phyloP scores from a whole-genome alignment of 768 basidiomycete genomes.

The Cystobasidium onofrii region DNA sequence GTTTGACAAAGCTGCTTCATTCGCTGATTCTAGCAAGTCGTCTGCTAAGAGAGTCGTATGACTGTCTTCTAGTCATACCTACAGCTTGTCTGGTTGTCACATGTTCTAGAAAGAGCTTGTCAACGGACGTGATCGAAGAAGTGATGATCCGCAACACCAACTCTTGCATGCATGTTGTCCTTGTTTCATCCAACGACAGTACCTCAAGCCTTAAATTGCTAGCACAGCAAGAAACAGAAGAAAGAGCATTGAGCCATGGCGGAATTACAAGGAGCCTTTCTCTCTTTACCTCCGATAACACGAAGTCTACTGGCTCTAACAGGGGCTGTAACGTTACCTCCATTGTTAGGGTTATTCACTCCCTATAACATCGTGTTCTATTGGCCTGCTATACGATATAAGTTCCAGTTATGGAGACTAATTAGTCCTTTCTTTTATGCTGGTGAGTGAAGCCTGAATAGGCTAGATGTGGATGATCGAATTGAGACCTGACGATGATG shows the following conservation, averaged over 20 bases:
- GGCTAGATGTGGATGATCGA: slow-evolving; percentile 43
- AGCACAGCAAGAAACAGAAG: not conserved
- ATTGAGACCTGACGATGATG: slow-evolving; percentile 51
- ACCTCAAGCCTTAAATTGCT: no score
- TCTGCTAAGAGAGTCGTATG: no score
- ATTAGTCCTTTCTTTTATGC: slow-evolving; percentile 23
- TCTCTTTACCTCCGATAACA: slow-evolving; percentile 62
- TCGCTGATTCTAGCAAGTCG: no score
- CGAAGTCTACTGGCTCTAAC: slow-evolving; percentile 60
- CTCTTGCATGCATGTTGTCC: no score
- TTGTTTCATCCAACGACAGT: no score
- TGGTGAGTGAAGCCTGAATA: slow-evolving; percentile 58
- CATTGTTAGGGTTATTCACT: slow-evolving; percentile 54
- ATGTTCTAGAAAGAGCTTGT: no score
- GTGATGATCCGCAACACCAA: no score
- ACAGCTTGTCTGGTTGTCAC: no score
- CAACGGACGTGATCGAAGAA: no score
- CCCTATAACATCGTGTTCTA: slow-evolving; percentile 56
- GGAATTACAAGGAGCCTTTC: slow-evolving; percentile 20
- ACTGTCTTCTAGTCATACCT: no score
- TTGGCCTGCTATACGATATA: slow-evolving; percentile 45
- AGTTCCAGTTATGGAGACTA: slow-evolving; percentile 53
- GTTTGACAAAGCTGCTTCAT: no score
- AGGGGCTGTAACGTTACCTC: slow-evolving; percentile 56
- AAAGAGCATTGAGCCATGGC: not conserved